Base-by-base conservation (phyloP, 2,329 filamentous ascomycete genomes). In the Clarireedia sp. region DNA sequence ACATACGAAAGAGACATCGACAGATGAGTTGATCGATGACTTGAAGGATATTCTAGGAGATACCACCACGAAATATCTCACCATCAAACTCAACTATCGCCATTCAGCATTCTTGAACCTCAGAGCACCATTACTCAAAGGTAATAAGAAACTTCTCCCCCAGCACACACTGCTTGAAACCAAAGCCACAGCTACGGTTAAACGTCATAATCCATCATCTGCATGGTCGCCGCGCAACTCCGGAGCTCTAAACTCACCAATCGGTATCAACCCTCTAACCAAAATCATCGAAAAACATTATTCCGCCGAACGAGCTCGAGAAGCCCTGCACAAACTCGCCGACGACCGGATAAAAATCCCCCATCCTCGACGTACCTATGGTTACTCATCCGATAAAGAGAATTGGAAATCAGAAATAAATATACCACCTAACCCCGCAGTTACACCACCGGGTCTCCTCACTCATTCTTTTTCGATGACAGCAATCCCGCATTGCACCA, bases 1-100 rank as follows among this genome's bases (percentile, higher is more conserved):
- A 19, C 68, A 73, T 51, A 33, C 63, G 8, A 69, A 69, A 33
- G 71, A 74, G 47, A 46, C 48, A 17, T 74, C 70, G 40, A 76
- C 81, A 0, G 79, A 83, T 12, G 73, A 78, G 41, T 69, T 85
- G 33, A 80, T 86, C 16, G 74, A 79, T 23, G 79, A 83, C 55
- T 71, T 85, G 10, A 79, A 85, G 62, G 69, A 72, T 29, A 75
- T 82, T 54, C 74, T 85, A 2, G 79, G 80, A 29, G 71, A 73
- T 51, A 70, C 71, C 3, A 67, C 67, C 19, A 72, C 72, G 16
- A 72, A 75, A 36, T 84, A 80, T 59, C 67, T 84, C 49, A 73
- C 73, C 3, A 70, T 84, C 16, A 71, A 71, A 19, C 61, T 85
- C 7, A 75, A 70, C 6, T 85, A 84, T 62, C 71, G 72, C 2